Base-by-base conservation (phyloP, 208 protist species). In the Phytomonas serpens region DNA sequence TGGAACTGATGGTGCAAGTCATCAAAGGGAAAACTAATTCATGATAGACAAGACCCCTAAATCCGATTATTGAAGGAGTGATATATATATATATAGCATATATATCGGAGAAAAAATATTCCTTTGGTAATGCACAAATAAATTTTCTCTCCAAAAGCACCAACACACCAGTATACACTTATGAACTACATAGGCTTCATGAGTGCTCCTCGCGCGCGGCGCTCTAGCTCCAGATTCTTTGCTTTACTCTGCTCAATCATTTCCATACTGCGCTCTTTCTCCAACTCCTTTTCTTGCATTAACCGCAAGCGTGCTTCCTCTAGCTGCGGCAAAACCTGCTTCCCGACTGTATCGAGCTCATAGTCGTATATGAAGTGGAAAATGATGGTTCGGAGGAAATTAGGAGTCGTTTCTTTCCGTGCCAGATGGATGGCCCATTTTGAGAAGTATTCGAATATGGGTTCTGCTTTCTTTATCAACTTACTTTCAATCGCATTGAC, bases 341-440 rank as follows among this genome's bases (percentile, higher is more conserved):
- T 4, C 27, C 52, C 64, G 32, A 85, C 81, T 23, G 74, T 67
- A 64, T 84, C 78, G 42, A 91, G 77, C n/a, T 67, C 68, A 11
- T 75, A 79, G 31, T 90, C 84, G 77, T 81, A 86, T 36, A 88
- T 80, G 72, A 86, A 84, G 70, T 83, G 79, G 67, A 89, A 90
- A n/a, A 92, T 74, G 38, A 90, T 32, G 7, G 72, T 80, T 67
- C 78, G 72, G 32, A 92, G 3, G 69, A 67, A 82, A 69, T 78
- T 74, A 0, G 86, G 86, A 57, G 86, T 76, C 37, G 84, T 83
- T 66, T 90, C 83, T 0, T 73, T 68, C n/a, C 80, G 72, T 30
- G 83, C 82, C 23, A 85, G 31, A 29, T 83, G 38, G 10, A 83
- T 81, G 16, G 78, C 52, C 29, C 74, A 65, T 33, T 38, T 68